Conservation (phyloP, 495 filamentous ascomycete genomes). For the Lasiosphaeria ovina region DNA sequence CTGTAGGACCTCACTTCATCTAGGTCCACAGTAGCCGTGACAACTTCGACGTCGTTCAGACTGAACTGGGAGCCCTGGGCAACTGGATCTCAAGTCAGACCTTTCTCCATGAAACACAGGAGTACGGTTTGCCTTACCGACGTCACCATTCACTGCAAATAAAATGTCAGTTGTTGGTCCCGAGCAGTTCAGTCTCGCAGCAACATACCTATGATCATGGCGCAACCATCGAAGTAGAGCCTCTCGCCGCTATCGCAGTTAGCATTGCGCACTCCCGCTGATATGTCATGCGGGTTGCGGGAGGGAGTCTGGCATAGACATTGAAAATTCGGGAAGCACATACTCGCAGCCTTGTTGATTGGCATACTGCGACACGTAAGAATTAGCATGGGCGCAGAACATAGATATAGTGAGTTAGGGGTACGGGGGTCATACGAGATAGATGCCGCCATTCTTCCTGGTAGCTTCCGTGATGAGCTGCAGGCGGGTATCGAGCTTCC, state of each 20-base stretch:
- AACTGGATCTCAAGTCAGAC: conserved; percentile 61
- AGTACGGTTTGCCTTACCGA: conserved; percentile 13
- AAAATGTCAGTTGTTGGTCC: no score
- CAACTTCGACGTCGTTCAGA: conserved; percentile 78
- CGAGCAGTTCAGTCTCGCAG: no score
- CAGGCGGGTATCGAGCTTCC: conserved; percentile 73
- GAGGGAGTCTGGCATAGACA: background rate
- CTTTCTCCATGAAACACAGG: no score
- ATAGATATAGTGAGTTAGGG: background rate
- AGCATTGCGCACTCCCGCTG: background rate
- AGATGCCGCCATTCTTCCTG: conserved; percentile 70
- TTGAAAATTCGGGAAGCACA: conserved; percentile 32
- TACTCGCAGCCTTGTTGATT: conserved; percentile 77
- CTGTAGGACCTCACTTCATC: conserved; percentile 67
- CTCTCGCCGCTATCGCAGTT: conserved; percentile 46
- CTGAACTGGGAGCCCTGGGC: conserved; percentile 73
- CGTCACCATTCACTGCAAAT: conserved; percentile 56
- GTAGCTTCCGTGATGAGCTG: conserved; percentile 76
- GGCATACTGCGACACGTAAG: conserved; percentile 20
- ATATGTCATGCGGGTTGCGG: background rate
- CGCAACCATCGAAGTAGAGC: conserved; percentile 62
- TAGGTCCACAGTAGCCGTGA: conserved; percentile 77
- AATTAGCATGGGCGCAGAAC: background rate
- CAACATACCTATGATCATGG: conserved; percentile 59
- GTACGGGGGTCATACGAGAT: conserved; percentile 55